Conservation (phyloP, 371 early-diverging fungal species). For the Mucor mucedo region DNA sequence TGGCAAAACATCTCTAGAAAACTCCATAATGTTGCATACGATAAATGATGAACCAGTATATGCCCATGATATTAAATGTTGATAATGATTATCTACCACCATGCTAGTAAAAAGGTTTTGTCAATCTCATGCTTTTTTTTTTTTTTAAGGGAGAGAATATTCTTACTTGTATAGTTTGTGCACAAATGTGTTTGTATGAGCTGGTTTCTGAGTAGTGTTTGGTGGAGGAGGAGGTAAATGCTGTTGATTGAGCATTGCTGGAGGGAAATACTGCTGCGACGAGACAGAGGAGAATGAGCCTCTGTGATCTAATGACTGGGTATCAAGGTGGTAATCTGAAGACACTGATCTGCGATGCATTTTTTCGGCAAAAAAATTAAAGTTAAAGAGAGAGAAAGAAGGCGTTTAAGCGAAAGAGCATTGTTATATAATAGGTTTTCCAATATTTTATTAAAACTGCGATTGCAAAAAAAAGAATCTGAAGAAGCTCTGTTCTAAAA, state of each 20-base stretch:
- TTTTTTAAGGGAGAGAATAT: not conserved
- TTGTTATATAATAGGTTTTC: not conserved
- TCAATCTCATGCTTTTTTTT: not conserved
- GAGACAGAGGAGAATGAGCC: conserved; percentile 2
- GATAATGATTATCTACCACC: conserved; percentile 81
- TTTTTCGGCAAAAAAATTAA: not conserved
- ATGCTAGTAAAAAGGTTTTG: conserved; percentile 56
- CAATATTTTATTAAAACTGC: conserved; percentile 10
- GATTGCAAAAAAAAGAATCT: conserved; percentile 4
- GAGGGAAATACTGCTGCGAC: not conserved
- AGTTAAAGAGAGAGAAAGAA: conserved; percentile 8
- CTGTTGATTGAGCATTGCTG: not conserved
- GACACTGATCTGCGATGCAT: conserved; percentile 25
- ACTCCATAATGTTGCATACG: conserved; percentile 88
- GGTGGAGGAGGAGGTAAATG: conserved; percentile 35
- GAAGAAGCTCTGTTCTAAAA: conserved; percentile 8
- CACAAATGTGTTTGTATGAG: conserved; percentile 48
- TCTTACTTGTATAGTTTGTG: conserved; percentile 55
- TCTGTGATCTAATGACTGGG: conserved; percentile 7
- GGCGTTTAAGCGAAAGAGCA: conserved; percentile 18
- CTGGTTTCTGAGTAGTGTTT: conserved; percentile 30
- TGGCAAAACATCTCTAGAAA: conserved; percentile 79
- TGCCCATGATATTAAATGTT: conserved; percentile 86
- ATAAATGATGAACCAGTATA: conserved; percentile 87
- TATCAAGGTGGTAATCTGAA: conserved; percentile 19